phyloP scores from a whole-genome alignment of 2,329 filamentous ascomycete species.

The Falciphora oryzae region DNA sequence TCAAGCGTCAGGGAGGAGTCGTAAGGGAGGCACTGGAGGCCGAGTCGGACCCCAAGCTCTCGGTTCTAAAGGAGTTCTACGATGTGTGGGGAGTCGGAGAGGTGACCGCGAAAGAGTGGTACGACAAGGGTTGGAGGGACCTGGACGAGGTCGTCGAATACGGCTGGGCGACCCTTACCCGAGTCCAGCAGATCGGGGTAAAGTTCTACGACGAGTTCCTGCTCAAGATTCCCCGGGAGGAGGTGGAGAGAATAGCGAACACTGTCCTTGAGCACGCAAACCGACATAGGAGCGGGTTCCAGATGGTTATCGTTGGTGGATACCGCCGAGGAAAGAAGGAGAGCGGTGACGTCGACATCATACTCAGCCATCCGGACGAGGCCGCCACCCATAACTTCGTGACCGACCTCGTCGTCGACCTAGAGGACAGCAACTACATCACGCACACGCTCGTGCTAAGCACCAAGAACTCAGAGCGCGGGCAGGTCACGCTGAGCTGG shows the following conservation, averaged over 20 bases:
- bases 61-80: conserved; percentile 65
- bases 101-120: conserved; percentile 75
- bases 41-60: conserved; percentile 57
- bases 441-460: conserved; percentile 76
- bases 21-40: conserved; percentile 55
- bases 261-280: conserved; percentile 63
- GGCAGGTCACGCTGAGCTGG: conserved; percentile 55
- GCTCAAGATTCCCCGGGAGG: conserved; percentile 61
- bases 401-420: conserved; percentile 59
- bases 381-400: conserved; percentile 64
- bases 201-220: conserved; percentile 90
- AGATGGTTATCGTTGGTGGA: conserved; percentile 66
- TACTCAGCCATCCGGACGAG: conserved; percentile 74
- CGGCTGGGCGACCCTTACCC: conserved; percentile 68
- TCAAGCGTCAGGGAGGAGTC: conserved; percentile 53
- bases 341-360: conserved; percentile 78
- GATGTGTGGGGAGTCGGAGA: conserved; percentile 90
- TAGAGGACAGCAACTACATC: conserved; percentile 66
- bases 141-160: conserved; percentile 80
- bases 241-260: conserved; percentile 65
- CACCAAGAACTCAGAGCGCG: conserved; percentile 63
- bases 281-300: conserved; percentile 47
- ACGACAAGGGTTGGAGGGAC: conserved; percentile 72
- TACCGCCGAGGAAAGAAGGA: conserved; percentile 71
- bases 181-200: conserved; percentile 87